Evolutionary conservation across 371 early-diverging fungal genomes (phyloP).

Genomic region (Zancudomyces culisetae): DNA sequence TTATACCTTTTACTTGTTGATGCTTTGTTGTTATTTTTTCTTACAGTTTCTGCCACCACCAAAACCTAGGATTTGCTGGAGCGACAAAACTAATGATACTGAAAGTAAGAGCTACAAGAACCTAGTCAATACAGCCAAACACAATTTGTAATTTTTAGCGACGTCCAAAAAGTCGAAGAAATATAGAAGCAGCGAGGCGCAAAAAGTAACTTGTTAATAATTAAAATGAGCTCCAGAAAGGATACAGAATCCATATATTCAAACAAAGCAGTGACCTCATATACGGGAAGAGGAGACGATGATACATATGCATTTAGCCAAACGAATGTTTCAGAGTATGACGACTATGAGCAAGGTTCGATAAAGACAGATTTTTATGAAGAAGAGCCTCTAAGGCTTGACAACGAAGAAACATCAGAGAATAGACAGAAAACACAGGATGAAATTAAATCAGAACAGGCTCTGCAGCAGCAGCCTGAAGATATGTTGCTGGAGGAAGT

Average conservation of each 20-base stretch:
- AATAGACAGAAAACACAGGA: neutral
- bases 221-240: no score
- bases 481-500: neutral
- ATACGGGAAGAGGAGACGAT: neutral
- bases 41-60: no score
- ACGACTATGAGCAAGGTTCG: neutral
- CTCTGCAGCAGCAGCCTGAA: neutral
- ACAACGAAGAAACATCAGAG: neutral
- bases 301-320: neutral
- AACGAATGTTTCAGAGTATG: neutral
- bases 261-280: neutral
- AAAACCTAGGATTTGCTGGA: no score
- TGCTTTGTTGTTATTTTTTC: no score
- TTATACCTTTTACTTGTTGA: no score
- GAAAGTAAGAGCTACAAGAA: no score
- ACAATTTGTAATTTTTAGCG: no score
- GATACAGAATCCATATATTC: conserved; percentile 1
- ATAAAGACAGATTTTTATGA: neutral
- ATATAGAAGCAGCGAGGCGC: no score
- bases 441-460: neutral
- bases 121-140: no score
- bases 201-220: no score
- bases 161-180: no score
- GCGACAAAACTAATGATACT: no score
- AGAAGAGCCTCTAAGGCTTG: neutral